Conservation (phyloP, 768 basidiomycete genomes). For the Boletus pseudopeckii region DNA sequence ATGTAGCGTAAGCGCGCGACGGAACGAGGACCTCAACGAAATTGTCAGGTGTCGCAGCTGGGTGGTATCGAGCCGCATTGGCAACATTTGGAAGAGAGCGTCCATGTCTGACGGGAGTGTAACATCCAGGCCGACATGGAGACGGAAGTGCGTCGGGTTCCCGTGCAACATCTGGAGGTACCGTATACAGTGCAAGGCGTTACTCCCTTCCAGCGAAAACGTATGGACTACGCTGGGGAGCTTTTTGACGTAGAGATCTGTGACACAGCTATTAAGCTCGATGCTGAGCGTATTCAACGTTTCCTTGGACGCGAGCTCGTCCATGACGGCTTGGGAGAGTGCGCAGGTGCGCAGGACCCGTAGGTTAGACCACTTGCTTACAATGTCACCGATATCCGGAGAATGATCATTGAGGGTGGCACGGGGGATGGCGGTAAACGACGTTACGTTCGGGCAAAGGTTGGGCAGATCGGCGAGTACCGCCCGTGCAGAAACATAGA, state of each 20-base stretch:
- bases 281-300: constrained; percentile 10
- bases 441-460: constrained; percentile 18
- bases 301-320: constrained; percentile 1
- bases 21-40: constrained; percentile 3
- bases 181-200: constrained; percentile 3
- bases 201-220: constrained; percentile 9
- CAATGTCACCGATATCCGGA: constrained; percentile 8
- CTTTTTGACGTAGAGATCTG: not conserved
- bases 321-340: constrained; percentile 10
- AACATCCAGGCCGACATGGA: constrained; percentile 2
- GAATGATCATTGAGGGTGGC: constrained; percentile 7
- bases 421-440: constrained; percentile 7
- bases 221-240: constrained; percentile 6
- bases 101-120: constrained; percentile 4
- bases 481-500: not conserved
- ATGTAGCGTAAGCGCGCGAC: not conserved
- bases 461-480: constrained; percentile 2
- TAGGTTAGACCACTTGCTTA: constrained; percentile 7
- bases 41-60: constrained; percentile 2
- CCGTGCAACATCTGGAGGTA: constrained; percentile 11
- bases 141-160: not conserved
- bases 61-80: not conserved
- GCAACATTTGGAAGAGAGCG: constrained; percentile 7
- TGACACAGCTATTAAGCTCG: constrained; percentile 1
- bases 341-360: constrained; percentile 5